Evolutionary conservation across 2,329 filamentous ascomycete genomes (phyloP).

Genomic region (Nectriaceae sp.): DNA sequence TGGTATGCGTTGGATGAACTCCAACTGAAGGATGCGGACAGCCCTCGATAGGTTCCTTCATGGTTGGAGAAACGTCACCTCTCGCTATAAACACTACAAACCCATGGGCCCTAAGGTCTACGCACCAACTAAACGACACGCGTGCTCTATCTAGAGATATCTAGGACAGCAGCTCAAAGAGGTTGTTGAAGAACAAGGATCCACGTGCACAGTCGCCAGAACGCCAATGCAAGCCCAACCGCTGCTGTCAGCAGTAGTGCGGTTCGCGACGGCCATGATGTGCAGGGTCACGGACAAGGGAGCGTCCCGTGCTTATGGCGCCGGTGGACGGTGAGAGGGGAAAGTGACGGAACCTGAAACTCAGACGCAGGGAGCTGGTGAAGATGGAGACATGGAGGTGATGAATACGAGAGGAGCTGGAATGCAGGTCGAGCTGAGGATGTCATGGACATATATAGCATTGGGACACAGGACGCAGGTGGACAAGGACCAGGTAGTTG

Average conservation of each 20-base stretch:
- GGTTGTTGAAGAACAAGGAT: background rate
- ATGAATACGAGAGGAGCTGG: constrained; percentile 1
- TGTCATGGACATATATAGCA: no score
- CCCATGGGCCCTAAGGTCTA: no score
- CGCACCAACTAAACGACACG: no score
- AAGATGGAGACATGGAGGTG: constrained; percentile 1
- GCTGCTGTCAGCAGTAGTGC: background rate
- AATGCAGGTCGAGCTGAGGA: background rate
- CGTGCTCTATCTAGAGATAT: no score
- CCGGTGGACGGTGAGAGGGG: constrained; percentile 6
- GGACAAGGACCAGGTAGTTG: no score
- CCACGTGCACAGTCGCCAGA: background rate
- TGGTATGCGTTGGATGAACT: no score
- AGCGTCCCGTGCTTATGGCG: constrained; percentile 6
- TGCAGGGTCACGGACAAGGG: constrained; percentile 1
- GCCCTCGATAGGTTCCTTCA: no score
- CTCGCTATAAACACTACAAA: no score
- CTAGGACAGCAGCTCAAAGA: no score
- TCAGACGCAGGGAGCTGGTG: constrained; percentile 15
- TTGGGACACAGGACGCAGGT: no score
- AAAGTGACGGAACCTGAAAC: constrained; percentile 18
- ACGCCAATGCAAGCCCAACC: background rate
- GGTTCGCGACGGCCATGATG: background rate
- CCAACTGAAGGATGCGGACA: no score
- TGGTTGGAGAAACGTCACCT: no score